Conservation (phyloP, 768 basidiomycete species). For the Tubosaeta sp. region DNA sequence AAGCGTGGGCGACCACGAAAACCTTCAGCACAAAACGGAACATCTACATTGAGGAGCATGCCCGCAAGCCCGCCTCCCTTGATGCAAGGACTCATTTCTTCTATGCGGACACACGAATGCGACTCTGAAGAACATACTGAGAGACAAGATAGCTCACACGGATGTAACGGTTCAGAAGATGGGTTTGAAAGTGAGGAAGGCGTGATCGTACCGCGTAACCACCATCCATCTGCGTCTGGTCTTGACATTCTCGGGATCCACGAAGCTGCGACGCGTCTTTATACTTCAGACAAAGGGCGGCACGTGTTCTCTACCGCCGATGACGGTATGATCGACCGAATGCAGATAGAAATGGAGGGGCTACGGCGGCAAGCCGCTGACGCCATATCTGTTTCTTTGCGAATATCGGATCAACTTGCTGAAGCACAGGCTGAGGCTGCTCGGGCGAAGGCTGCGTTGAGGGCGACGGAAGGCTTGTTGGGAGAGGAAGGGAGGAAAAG, state of each 20-base stretch:
- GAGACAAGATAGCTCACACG: slow-evolving; percentile 34
- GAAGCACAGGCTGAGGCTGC: slow-evolving; percentile 60
- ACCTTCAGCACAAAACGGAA: slow-evolving; percentile 11
- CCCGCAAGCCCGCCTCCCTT: slow-evolving; percentile 14
- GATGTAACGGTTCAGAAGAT: slow-evolving; percentile 46
- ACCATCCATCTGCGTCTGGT: slow-evolving; percentile 37
- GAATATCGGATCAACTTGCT: slow-evolving; percentile 67
- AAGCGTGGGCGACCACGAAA: slow-evolving; percentile 42
- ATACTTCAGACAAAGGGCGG: slow-evolving; percentile 32
- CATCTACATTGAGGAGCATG: slow-evolving; percentile 12
- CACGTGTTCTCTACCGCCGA: slow-evolving; percentile 30
- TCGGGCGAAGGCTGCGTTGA: slow-evolving; percentile 50
- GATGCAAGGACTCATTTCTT: slow-evolving; percentile 24
- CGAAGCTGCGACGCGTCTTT: slow-evolving; percentile 39
- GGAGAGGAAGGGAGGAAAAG: slow-evolving; percentile 58
- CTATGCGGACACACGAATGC: slow-evolving; percentile 26
- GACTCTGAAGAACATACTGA: slow-evolving; percentile 40
- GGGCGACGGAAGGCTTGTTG: slow-evolving; percentile 51
- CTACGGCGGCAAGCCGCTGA: slow-evolving; percentile 67
- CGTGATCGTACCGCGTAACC: slow-evolving; percentile 42
- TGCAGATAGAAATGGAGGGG: slow-evolving; percentile 61
- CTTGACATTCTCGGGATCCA: slow-evolving; percentile 34
- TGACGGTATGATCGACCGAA: slow-evolving; percentile 49
- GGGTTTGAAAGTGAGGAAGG: slow-evolving; percentile 69
- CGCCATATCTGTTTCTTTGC: slow-evolving; percentile 58